Conservation (phyloP, 2,329 filamentous ascomycete species). For the Paraphaeosphaeria sporulosa region DNA sequence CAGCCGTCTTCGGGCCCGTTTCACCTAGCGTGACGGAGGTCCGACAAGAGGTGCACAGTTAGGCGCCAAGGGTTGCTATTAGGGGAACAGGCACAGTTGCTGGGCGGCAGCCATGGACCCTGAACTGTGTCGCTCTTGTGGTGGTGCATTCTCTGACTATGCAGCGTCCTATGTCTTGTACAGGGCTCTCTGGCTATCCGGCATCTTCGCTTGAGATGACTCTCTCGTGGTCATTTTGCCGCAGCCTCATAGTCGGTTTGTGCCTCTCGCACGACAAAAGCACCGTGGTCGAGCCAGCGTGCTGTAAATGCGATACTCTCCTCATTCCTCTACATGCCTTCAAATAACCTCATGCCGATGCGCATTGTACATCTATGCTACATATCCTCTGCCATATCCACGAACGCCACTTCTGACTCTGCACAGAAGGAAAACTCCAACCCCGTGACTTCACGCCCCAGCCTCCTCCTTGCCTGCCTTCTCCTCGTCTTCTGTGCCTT, state of each 20-base stretch:
- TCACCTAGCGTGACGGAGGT: neutral
- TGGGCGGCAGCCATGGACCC: too few relatives aligned
- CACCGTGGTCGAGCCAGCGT: too few relatives aligned
- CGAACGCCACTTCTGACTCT: neutral
- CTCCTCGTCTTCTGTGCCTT: slow-evolving; percentile 16
- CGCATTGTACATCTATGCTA: slow-evolving; percentile 9
- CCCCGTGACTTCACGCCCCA: neutral
- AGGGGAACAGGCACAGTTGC: neutral
- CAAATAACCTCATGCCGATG: neutral
- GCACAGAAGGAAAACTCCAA: too few relatives aligned
- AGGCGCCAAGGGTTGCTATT: neutral
- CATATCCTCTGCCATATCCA: neutral
- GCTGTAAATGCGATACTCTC: too few relatives aligned
- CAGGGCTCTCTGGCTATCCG: too few relatives aligned
- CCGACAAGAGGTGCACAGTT: neutral
- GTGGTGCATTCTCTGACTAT: too few relatives aligned
- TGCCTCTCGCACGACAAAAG: too few relatives aligned
- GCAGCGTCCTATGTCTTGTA: too few relatives aligned
- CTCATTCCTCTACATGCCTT: neutral
- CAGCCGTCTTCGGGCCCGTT: neutral
- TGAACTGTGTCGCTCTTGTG: too few relatives aligned
- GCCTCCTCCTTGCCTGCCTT: slow-evolving; percentile 9
- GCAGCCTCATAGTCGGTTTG: too few relatives aligned
- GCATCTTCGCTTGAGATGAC: too few relatives aligned
- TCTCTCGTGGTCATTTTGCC: too few relatives aligned